Evolutionary conservation across 1,284 basidiomycete species (phyloP).

Genomic region (Ceratorhiza oryzae-sativae): DNA sequence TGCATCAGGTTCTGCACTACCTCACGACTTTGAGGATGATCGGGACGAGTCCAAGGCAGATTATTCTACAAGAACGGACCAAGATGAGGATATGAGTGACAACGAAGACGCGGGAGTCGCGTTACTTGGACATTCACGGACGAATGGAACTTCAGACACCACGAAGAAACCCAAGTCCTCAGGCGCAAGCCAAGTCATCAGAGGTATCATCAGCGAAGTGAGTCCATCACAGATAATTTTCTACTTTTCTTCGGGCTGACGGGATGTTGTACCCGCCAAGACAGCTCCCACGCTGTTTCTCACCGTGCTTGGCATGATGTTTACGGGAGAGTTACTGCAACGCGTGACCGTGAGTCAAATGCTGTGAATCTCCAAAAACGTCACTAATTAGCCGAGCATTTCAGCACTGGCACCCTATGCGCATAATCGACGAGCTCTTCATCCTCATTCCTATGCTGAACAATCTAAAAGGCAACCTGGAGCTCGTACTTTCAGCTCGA

Average conservation of each 20-base stretch:
- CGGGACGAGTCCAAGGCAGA: not conserved
- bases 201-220: slow-evolving; percentile 26
- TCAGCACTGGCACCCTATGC: slow-evolving; percentile 89
- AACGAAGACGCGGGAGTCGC: slow-evolving; percentile 14
- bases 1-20: not conserved
- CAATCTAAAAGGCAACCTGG: slow-evolving; percentile 96
- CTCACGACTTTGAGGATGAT: slow-evolving; percentile 5
- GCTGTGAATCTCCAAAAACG: not conserved
- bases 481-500: slow-evolving; percentile 90
- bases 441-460: slow-evolving; percentile 95
- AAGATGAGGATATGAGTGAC: slow-evolving; percentile 29
- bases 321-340: slow-evolving; percentile 88
- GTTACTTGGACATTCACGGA: slow-evolving; percentile 18
- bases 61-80: not conserved
- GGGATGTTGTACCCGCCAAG: slow-evolving; percentile 52
- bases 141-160: not conserved
- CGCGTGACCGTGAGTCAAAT: slow-evolving; percentile 69
- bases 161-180: not conserved
- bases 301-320: slow-evolving; percentile 75
- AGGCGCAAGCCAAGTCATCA: slow-evolving; percentile 33
- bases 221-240: not conserved
- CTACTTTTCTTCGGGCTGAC: not conserved
- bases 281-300: slow-evolving; percentile 75
- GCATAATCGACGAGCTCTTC: slow-evolving; percentile 90
- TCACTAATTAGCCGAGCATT: not conserved